phyloP scores from a whole-genome alignment of 352 stramenopile species.

The Phytophthora constricta region DNA sequence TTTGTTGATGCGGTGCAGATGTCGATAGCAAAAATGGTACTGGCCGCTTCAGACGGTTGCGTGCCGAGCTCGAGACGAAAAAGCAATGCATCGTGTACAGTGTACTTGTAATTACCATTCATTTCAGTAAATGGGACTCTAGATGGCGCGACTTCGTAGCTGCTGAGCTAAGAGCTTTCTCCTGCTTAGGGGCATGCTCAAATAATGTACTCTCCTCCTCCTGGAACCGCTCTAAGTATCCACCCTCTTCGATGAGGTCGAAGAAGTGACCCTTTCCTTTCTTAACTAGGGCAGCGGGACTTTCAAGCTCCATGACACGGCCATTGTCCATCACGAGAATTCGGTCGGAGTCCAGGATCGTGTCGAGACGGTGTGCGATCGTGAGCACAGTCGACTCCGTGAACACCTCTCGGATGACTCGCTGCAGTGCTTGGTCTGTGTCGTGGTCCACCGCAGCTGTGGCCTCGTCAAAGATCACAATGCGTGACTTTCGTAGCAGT shows the following conservation, averaged over 20 bases:
- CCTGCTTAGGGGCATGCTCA: neutral
- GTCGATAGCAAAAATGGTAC: too few species aligned
- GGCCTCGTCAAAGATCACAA: slow-evolving; percentile 87
- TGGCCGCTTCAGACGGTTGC: too few species aligned
- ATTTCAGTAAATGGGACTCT: too few species aligned
- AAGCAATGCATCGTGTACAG: too few species aligned
- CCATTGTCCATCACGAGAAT: slow-evolving; percentile 78
- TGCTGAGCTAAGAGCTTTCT: too few species aligned
- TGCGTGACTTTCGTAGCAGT: slow-evolving; percentile 78
- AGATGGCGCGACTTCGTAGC: too few species aligned
- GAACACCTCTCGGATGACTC: slow-evolving; percentile 88
- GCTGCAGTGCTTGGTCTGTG: slow-evolving; percentile 69
- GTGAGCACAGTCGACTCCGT: slow-evolving; percentile 92
- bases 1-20: too few species aligned
- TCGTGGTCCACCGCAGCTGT: slow-evolving; percentile 83
- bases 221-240: slow-evolving; percentile 46
- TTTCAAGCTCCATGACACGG: slow-evolving; percentile 85
- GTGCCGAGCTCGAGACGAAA: too few species aligned
- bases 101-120: too few species aligned
- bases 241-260: slow-evolving; percentile 53
- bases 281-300: slow-evolving; percentile 60
- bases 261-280: slow-evolving; percentile 55
- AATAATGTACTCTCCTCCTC: neutral
- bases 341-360: slow-evolving; percentile 91
- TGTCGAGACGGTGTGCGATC: slow-evolving; percentile 98